These are phyloP conservation scores for Mitragyna speciosa DNA, from an alignment of 257 asterid genomes.

Conservation along the genomic window DNA sequence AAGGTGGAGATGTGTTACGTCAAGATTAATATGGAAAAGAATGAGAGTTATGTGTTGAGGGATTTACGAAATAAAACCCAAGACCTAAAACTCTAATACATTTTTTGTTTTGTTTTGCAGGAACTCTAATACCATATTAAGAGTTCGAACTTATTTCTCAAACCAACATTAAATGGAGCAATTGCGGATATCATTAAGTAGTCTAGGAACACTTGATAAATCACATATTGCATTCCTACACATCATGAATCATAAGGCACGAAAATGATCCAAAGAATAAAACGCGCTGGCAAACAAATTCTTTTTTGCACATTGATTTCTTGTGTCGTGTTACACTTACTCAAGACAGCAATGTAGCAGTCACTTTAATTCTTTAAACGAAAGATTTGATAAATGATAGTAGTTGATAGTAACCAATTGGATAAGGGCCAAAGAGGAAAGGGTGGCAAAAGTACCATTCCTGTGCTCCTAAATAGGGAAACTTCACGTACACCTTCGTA, in stretches of 20 bases:
- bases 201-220: too few relatives aligned
- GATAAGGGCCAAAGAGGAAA: not conserved
- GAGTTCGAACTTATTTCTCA: too few relatives aligned
- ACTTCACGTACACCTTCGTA: not conserved
- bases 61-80: too few relatives aligned
- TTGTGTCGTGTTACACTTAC: not conserved
- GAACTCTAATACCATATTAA: too few relatives aligned
- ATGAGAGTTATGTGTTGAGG: too few relatives aligned
- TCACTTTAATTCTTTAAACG: not conserved
- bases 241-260: not conserved
- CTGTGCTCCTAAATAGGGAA: conserved; percentile 2
- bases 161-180: too few relatives aligned
- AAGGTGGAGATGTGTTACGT: too few relatives aligned
- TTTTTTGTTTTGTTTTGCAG: too few relatives aligned
- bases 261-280: not conserved
- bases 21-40: too few relatives aligned
- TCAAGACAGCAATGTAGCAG: not conserved
- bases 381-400: not conserved
- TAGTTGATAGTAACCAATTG: not conserved
- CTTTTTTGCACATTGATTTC: not conserved
- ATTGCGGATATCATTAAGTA: too few relatives aligned
- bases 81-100: too few relatives aligned
- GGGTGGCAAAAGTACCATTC: not conserved
- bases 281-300: not conserved
- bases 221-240: not conserved